Base-by-base conservation (phyloP, 352 stramenopile species). In the Nothophytophthora sp. region DNA sequence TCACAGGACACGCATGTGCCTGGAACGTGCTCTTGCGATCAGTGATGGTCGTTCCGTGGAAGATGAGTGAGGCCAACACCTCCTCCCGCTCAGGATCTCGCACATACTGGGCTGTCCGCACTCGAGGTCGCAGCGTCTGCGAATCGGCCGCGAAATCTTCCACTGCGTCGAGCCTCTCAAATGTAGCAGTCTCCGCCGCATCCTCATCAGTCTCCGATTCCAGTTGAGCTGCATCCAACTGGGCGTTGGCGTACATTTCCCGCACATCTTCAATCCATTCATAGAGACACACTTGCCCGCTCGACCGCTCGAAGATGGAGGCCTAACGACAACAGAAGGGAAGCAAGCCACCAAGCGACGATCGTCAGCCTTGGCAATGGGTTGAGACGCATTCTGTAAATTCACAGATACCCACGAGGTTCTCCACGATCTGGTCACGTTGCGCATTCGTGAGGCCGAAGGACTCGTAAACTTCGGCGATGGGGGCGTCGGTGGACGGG, bases 11-110 rank as follows among this genome's bases (percentile, higher is more conserved):
- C 40, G 69, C 67, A 44, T 84, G 71, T 19, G 55, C 70, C 43
- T 84, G 69, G 58, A 92, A 88, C 29, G 76, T 85, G 39, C 76
- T 88, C 51, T 92, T 90, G 25, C 81, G 72, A 45, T 89, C 78
- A 1, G 70, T 81, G 50, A 90, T 63, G 4, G 78, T 72, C 19
- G 45, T 57, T 13, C 78, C 67, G 28, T 85, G 74, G 60, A 79
- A 81, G 34, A 90, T 85, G 16, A 76, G 48, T 9, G 70, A 70
- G 27, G 57, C 51, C 22, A 86, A 48, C 4, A 40, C 46, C 6
- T 33, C 57, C 39, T 86, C 77, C 16, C 75, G 63, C 25, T 67
- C 39, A 0, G 39, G 48, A 29, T 88, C 68, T 9, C 75, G 76
- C 20, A 84, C 49, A 0, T 50, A 24, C 55, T 82, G 66, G 4